Base-by-base conservation (phyloP, 805 yeast species). In the Cyberlindnera mycetangii region DNA sequence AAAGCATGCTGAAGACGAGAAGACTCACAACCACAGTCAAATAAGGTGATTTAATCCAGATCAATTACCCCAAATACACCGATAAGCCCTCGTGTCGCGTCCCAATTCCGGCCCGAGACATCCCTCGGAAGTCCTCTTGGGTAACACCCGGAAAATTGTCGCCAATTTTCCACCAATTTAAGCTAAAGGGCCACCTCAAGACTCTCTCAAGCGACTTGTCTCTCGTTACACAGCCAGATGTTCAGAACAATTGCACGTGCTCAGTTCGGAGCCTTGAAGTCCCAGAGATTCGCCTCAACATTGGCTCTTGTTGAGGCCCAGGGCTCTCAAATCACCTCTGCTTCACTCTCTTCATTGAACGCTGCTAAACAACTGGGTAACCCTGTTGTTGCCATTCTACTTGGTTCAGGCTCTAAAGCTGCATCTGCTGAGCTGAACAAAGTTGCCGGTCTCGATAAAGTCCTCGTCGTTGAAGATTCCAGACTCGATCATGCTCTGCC, bases 281-380 rank as follows among this genome's bases (percentile, higher is more conserved):
- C 49, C 10, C 61, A 49, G 47, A 74, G 85, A 70, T 64, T 69
- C 16, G 78, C 81, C 41, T 79, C 87, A 21, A 89, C 97, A 1
- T 72, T 90, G 58, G 85, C 95, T 1, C 79, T 86, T 50, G 67
- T 89, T 30, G 97, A 90, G 67, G 63, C 79, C 4, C 62, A 66
- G 40, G 64, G 72, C 5, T 78, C 77, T 16, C 63, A 70, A 24
- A 66, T 87, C 41, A 66, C 85, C 2, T 78, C 93, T 11, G 78
- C 86, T 5, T 78, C 95, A 6, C 71, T 88, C 48, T 79, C 88
- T 17, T 74, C 90, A 1, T 61, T 90, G 28, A 69, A 79, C 11
- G 98, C 98, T 11, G 97, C 98, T 16, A 65, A 67, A 41, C 74
- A 81, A 55, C 67, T 90, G 36, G 87, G 89, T 7, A 76, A 82